These are phyloP conservation scores for Cryomyces antarcticus DNA, from an alignment of 495 filamentous ascomycete species.

Conservation along the genomic window DNA sequence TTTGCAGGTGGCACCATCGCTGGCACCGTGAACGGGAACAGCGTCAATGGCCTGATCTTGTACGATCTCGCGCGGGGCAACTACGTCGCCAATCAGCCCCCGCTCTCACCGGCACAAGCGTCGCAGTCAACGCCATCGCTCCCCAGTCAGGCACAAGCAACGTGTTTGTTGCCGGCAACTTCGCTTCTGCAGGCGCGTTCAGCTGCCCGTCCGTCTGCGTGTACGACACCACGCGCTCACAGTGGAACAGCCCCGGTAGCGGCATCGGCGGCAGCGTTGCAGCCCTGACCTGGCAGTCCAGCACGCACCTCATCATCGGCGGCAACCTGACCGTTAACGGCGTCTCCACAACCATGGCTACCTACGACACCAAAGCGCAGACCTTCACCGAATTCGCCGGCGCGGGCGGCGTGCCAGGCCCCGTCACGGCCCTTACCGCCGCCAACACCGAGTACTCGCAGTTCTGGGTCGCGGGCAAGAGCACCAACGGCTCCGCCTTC, in stretches of 20 bases:
- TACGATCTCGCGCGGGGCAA: conserved; percentile 50
- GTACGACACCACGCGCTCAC: conserved; percentile 39
- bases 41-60: conserved; percentile 51
- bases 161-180: conserved; percentile 73
- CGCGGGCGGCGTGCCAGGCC: conserved; percentile 49
- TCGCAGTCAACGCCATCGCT: conserved; percentile 55
- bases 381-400: conserved; percentile 46
- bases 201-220: conserved; percentile 65
- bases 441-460: conserved; percentile 42
- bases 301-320: conserved; percentile 47
- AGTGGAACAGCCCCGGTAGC: conserved; percentile 62
- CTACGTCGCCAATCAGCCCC: conserved; percentile 47
- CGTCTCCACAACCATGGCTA: conserved; percentile 44
- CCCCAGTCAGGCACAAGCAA: conserved; percentile 42
- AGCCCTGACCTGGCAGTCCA: conserved; percentile 52
- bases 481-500: conserved; percentile 47
- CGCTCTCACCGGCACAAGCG: conserved; percentile 41
- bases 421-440: conserved; percentile 54
- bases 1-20: conserved; percentile 68
- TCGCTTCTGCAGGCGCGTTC: conserved; percentile 62
- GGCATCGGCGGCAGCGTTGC: conserved; percentile 47
- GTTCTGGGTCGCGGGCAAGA: conserved; percentile 61
- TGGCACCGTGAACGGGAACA: conserved; percentile 40
- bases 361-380: conserved; percentile 42
- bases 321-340: conserved; percentile 52